phyloP scores from a whole-genome alignment of 495 filamentous ascomycete genomes.

The Tuber aestivum region DNA sequence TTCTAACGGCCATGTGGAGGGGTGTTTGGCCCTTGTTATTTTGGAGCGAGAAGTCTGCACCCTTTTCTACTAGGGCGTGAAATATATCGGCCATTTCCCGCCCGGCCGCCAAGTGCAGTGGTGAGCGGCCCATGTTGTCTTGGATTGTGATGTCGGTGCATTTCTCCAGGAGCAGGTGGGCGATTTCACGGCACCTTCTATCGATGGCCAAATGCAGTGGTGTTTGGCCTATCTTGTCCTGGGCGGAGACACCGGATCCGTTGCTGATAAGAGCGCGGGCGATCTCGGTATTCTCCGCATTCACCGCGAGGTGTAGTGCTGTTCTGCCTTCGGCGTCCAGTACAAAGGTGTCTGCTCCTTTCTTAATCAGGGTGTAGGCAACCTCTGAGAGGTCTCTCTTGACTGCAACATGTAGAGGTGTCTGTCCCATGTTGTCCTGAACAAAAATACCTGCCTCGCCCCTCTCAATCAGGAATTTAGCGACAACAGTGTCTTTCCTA shows the following conservation, averaged over 20 bases:
- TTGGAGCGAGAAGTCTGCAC: slow-evolving; percentile 17
- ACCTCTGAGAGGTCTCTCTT: background rate
- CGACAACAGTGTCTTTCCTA: background rate
- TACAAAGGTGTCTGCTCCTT: slow-evolving; percentile 6
- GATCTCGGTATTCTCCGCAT: background rate
- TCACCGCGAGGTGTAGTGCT: slow-evolving; percentile 29
- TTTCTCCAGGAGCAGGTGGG: slow-evolving; percentile 16
- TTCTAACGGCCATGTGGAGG: slow-evolving; percentile 19
- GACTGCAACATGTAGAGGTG: background rate
- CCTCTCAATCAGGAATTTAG: background rate
- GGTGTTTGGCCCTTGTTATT: slow-evolving; percentile 28
- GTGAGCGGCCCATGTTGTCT: slow-evolving; percentile 16
- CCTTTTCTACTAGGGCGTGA: slow-evolving; percentile 21
- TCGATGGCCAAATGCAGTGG: slow-evolving; percentile 22
- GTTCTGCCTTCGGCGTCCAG: slow-evolving; percentile 8
- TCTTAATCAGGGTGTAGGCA: background rate
- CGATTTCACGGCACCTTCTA: slow-evolving; percentile 15
- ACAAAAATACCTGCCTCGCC: background rate
- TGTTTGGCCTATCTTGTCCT: slow-evolving; percentile 27
- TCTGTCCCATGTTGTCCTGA: background rate
- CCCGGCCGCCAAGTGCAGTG: slow-evolving; percentile 19
- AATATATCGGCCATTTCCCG: slow-evolving; percentile 18
- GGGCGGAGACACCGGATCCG: slow-evolving; percentile 19
- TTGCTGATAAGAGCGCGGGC: slow-evolving; percentile 9
- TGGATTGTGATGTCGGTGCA: slow-evolving; percentile 21